Conservation (phyloP, 176 grass and related monocot genomes). For the Pharus latifolius region DNA sequence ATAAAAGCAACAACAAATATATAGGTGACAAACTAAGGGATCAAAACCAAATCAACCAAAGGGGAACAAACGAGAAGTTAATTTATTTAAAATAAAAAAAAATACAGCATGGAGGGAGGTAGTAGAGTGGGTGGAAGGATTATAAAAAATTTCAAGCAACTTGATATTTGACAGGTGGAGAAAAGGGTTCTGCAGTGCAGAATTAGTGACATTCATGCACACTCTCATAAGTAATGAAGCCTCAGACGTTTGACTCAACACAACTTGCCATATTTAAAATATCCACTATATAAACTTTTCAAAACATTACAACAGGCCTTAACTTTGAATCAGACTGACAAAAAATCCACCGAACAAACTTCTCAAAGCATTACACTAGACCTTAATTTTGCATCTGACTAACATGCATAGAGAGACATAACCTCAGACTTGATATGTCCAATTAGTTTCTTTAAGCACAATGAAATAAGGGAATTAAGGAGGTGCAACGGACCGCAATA, state of each 20-base stretch:
- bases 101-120: too few species aligned
- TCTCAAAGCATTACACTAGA: too few species aligned
- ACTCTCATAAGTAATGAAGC: too few species aligned
- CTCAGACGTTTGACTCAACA: too few species aligned
- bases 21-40: background rate
- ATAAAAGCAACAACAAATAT: background rate
- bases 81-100: too few species aligned
- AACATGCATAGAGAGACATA: background rate
- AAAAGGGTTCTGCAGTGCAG: background rate
- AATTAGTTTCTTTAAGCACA: background rate
- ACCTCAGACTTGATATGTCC: background rate
- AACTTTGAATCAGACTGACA: too few species aligned
- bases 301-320: background rate
- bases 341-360: too few species aligned
- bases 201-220: background rate
- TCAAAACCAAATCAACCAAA: constrained; percentile 1
- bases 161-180: too few species aligned
- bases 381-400: too few species aligned
- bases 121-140: too few species aligned
- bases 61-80: background rate
- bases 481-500: constrained; percentile 80
- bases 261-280: too few species aligned
- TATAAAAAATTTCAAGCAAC: too few species aligned
- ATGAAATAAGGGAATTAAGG: constrained; percentile 10
- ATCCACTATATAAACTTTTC: constrained; percentile 3